Evolutionary conservation across 371 early-diverging fungal species (phyloP).

Genomic region (Apophysomyces elegans): DNA sequence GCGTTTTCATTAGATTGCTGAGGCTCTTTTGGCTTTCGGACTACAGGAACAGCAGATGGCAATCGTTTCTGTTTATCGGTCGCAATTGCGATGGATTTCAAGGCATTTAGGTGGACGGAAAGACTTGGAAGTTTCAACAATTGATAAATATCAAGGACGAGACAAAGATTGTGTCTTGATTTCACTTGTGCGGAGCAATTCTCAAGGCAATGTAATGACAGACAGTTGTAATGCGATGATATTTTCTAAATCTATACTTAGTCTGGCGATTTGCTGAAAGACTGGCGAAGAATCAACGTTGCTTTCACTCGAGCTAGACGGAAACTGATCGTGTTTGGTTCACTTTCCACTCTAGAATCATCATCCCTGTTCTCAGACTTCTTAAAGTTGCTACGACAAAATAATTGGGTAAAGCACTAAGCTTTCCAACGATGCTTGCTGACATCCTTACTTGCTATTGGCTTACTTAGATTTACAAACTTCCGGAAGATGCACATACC

Average conservation of each 20-base stretch:
- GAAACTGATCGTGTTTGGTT: slow-evolving; percentile 94
- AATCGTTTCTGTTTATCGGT: slow-evolving; percentile 85
- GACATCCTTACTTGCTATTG: too few species aligned
- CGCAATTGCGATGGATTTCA: slow-evolving; percentile 77
- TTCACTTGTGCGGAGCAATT: slow-evolving; percentile 89
- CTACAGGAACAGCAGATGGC: slow-evolving; percentile 70
- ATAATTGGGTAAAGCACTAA: slow-evolving; percentile 49
- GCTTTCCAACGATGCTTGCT: background rate
- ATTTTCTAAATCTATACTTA: slow-evolving; percentile 17
- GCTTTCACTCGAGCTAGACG: slow-evolving; percentile 94
- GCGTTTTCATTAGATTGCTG: slow-evolving; percentile 44
- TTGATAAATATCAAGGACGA: slow-evolving; percentile 95
- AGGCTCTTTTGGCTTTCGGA: slow-evolving; percentile 67
- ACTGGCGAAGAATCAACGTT: slow-evolving; percentile 97
- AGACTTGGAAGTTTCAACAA: slow-evolving; percentile 75
- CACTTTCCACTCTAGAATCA: slow-evolving; percentile 62
- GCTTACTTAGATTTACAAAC: slow-evolving; percentile 20
- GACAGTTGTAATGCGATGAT: background rate
- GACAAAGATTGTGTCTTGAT: slow-evolving; percentile 89
- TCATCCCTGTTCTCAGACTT: slow-evolving; percentile 61
- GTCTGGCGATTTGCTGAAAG: slow-evolving; percentile 87
- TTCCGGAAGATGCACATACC: slow-evolving; percentile 24
- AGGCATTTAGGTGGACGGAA: slow-evolving; percentile 24
- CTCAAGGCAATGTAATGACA: slow-evolving; percentile 56
- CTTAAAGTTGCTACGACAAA: slow-evolving; percentile 51